These are phyloP conservation scores for Sphenostylis stenocarpa DNA, from an alignment of 306 rosid genomes.

Conservation along the genomic window DNA sequence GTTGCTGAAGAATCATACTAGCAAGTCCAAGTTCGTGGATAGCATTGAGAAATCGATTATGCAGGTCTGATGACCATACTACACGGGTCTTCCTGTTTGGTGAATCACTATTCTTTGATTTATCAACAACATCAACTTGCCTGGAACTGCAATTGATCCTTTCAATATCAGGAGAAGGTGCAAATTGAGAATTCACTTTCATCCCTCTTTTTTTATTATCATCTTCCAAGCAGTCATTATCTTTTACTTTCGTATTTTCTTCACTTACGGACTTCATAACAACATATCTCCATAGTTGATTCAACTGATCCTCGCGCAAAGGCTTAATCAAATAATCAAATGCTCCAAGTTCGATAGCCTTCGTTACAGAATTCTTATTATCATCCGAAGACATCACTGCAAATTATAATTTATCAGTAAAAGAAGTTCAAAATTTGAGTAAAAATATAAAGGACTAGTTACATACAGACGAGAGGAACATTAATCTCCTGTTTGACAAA, in stretches of 20 bases:
- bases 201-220: neutral
- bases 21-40: too few relatives aligned
- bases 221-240: too few relatives aligned
- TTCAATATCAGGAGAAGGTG: neutral
- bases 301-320: conserved; percentile 45
- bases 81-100: neutral
- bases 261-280: conserved; percentile 41
- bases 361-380: conserved; percentile 37
- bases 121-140: too few relatives aligned
- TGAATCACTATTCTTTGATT: too few relatives aligned
- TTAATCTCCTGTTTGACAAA: conserved; percentile 48
- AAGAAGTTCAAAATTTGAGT: neutral
- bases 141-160: too few relatives aligned
- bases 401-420: neutral
- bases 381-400: conserved; percentile 73
- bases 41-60: neutral
- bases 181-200: neutral
- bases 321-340: conserved; percentile 70
- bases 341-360: conserved; percentile 53
- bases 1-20: too few relatives aligned
- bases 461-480: conserved; percentile 68
- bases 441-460: neutral
- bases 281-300: conserved; percentile 58
- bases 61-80: neutral
- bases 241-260: neutral